Percentiles rank a stretch among this genome's conserved stretches.
phyloP scores from a whole-genome alignment of 306 rosid genomes.

The Phaseolus lunatus region DNA sequence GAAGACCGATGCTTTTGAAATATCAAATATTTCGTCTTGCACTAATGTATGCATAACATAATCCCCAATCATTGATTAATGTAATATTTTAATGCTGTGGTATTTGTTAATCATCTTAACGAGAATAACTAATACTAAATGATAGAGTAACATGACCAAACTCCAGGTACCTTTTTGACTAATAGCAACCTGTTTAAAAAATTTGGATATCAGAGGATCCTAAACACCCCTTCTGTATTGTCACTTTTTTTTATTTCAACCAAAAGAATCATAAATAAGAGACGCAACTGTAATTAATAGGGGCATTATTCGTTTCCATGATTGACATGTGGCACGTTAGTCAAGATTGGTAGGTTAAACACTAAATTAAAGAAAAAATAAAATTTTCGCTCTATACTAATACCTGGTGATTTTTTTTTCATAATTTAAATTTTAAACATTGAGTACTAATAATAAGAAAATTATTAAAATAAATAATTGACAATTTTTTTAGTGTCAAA shows the following conservation, averaged over 20 bases:
- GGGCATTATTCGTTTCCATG: slow-evolving; percentile 40
- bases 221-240: background rate
- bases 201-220: slow-evolving; percentile 11
- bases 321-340: slow-evolving; percentile 51
- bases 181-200: background rate
- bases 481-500: no score
- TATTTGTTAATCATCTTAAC: slow-evolving; percentile 16
- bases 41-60: background rate
- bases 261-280: slow-evolving; percentile 36
- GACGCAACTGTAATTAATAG: slow-evolving; percentile 18
- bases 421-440: no score
- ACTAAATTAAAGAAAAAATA: background rate
- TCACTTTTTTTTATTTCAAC: background rate
- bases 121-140: slow-evolving; percentile 19
- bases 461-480: no score
- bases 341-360: slow-evolving; percentile 43
- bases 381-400: no score
- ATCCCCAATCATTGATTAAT: slow-evolving; percentile 37
- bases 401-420: no score
- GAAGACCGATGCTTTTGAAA: no score
- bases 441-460: no score
- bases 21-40: no score
- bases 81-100: slow-evolving; percentile 4
- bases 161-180: slow-evolving; percentile 51
- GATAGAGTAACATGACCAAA: slow-evolving; percentile 46